These are phyloP conservation scores for Citrus inodora DNA, from an alignment of 345 rosid genomes.

Conservation along the genomic window DNA sequence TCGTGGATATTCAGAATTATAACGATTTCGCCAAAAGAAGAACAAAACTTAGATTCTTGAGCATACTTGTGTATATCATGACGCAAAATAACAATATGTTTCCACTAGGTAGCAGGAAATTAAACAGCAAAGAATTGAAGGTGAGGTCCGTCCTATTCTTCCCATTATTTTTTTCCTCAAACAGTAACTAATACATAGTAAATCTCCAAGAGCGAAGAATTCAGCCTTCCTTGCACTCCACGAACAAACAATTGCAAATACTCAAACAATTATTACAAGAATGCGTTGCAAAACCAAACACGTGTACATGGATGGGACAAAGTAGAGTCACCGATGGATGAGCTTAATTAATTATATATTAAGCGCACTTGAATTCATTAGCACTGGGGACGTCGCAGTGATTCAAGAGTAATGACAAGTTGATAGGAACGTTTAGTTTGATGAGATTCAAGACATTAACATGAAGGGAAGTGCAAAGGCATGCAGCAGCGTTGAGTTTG, in stretches of 20 bases:
- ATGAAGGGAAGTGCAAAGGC: slow-evolving; percentile 32
- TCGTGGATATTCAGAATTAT: no score
- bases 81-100: no score
- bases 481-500: slow-evolving; percentile 24
- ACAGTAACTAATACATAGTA: neutral
- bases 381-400: slow-evolving; percentile 41
- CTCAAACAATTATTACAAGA: neutral
- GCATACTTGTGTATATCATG: no score
- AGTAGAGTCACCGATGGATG: no score
- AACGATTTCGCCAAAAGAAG: no score
- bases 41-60: no score
- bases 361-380: slow-evolving; percentile 50
- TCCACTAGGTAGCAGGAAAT: no score
- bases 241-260: neutral
- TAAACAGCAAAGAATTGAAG: no score
- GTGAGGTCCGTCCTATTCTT: no score
- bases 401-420: slow-evolving; percentile 51
- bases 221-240: neutral
- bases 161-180: neutral
- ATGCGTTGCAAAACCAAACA: neutral
- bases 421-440: slow-evolving; percentile 43
- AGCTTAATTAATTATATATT: neutral
- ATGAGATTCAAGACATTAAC: slow-evolving; percentile 16
- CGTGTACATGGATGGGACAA: neutral
- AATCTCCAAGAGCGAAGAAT: neutral